phyloP scores from a whole-genome alignment of 1,284 basidiomycete species.

The Stygiomarasmius scandens region DNA sequence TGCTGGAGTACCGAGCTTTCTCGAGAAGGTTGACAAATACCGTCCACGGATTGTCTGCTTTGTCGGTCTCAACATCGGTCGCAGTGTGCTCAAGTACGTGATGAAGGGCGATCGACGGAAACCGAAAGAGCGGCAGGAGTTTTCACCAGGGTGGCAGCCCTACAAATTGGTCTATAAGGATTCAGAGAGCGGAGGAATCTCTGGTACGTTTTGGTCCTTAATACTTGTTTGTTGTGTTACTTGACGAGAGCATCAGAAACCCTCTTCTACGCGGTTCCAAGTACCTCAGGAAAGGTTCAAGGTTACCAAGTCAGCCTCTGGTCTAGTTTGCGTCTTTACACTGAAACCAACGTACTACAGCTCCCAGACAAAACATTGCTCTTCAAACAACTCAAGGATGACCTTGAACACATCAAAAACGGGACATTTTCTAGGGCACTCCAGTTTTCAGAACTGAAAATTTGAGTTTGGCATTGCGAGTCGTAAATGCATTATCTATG shows the following conservation, averaged over 20 bases:
- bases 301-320: conserved; percentile 53
- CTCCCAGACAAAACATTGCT: conserved; percentile 39
- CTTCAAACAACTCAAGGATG: conserved; percentile 32
- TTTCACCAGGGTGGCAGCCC: conserved; percentile 44
- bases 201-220: conserved; percentile 7
- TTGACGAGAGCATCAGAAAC: conserved; percentile 43
- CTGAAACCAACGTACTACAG: conserved; percentile 17
- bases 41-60: conserved; percentile 69
- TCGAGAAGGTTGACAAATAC: conserved; percentile 56
- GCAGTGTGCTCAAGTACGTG: conserved; percentile 7
- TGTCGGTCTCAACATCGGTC: conserved; percentile 72
- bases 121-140: not conserved
- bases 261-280: conserved; percentile 66
- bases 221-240: not conserved
- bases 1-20: conserved; percentile 49
- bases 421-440: not conserved
- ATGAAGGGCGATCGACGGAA: not conserved
- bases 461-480: too few relatives aligned
- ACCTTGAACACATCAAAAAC: conserved; percentile 28
- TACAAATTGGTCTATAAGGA: conserved; percentile 47
- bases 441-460: not conserved
- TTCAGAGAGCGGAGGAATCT: not conserved
- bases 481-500: too few relatives aligned
- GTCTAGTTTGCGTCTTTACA: not conserved
- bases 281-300: conserved; percentile 68